phyloP scores from a whole-genome alignment of 306 rosid species.

The Corylus avellana region DNA sequence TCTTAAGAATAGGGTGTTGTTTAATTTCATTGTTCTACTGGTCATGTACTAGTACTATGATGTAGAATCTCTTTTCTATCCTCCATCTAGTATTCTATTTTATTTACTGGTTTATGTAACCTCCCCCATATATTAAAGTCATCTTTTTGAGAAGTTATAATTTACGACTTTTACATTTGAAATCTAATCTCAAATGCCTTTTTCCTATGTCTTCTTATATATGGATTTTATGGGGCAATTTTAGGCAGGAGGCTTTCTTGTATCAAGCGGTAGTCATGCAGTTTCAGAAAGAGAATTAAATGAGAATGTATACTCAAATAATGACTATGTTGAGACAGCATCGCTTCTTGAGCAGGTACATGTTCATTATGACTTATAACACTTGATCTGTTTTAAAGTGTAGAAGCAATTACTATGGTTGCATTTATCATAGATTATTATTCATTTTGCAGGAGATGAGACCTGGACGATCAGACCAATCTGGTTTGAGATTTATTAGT shows the following conservation, averaged over 20 bases:
- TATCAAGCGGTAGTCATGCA: conserved; percentile 60
- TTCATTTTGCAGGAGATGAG: conserved; percentile 66
- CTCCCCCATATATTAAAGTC: conserved; percentile 13
- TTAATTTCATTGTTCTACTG: background rate
- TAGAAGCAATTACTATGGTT: conserved; percentile 24
- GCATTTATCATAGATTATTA: conserved; percentile 21
- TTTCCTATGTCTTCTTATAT: conserved; percentile 15
- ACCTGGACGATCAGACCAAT: conserved; percentile 64
- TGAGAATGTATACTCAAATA: conserved; percentile 71
- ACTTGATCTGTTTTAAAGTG: conserved; percentile 17
- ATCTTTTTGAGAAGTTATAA: background rate
- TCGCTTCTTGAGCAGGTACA: conserved; percentile 87
- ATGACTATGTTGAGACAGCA: conserved; percentile 57
- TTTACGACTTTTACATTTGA: conserved; percentile 12
- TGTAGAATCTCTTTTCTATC: conserved; percentile 12
- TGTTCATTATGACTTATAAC: conserved; percentile 16
- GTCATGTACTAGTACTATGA: background rate
- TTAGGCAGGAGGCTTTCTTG: conserved; percentile 89
- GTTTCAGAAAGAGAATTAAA: conserved; percentile 73
- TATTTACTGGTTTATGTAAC: conserved; percentile 4
- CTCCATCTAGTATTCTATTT: conserved; percentile 7
- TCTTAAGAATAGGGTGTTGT: background rate
- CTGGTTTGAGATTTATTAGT: conserved; percentile 93
- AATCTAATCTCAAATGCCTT: conserved; percentile 3
- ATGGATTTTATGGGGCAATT: conserved; percentile 30